Base-by-base conservation (phyloP, 768 basidiomycete genomes). In the Tylopilus intermedius region DNA sequence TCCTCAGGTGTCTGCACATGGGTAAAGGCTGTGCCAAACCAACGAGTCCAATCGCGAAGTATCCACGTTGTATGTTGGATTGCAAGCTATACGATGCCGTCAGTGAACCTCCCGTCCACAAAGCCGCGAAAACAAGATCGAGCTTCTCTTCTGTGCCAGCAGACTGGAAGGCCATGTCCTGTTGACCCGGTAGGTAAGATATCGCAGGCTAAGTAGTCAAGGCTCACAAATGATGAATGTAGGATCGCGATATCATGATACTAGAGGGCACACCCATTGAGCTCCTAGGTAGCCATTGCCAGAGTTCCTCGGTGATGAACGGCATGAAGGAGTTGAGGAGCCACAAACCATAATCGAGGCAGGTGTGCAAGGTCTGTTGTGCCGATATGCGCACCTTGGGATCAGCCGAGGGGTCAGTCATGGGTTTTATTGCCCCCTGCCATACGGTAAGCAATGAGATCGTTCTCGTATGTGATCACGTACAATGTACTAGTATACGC, bases 301-400 rank as follows among this genome's bases (percentile, higher is more conserved):
- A 99, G 10, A 99, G 74, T 69, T 98, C 96, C 72, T 99, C 96
- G 4, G 96, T 97, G 30, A 99, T 90, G 70, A 89, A 99, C 1
- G 96, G 96, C 96, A 98, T 99, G 75, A 98, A 94, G 0, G 96
- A 95, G 69, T 98, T 95, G 1, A 98, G 76, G 2, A 99, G 76
- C 18, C 87, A 83, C 49, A 99, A 76, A 9, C 94, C 96, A 55
- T 85, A 72, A 62, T 99, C 96, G 38, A 99, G 79, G 67, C 93
- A 95, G 7, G 88, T 94, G 70, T 97, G 96, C 35, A 99, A 74
- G 0, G 95, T 98, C 71, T 98, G 91, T 65, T 96, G 94, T 3
- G 95, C 90, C 10, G 94, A 98, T 46, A 74, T 76, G 37, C 85
- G 83, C 8, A 79, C 81, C 11, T 76, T 76, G 1, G 74, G 62